Percentiles rank a stretch among this genome's conserved stretches.
Conservation (phyloP, 2,329 filamentous ascomycete species). For the Aspergillus tubingensis region DNA sequence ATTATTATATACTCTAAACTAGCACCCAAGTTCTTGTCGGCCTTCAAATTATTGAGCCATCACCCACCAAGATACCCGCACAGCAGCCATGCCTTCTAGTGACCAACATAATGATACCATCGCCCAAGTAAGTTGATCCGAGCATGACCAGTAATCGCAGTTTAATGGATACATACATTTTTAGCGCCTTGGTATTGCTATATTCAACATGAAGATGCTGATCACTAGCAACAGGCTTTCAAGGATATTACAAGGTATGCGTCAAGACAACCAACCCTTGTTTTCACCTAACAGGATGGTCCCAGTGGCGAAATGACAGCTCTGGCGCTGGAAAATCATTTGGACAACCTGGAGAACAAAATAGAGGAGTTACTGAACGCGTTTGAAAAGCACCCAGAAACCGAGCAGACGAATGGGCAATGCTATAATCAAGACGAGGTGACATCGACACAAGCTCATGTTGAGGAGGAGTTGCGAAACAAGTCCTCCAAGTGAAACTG, state of each 20-base stretch:
- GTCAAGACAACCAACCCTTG: no score
- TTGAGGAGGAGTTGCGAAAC: conserved; percentile 22
- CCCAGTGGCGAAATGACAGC: conserved; percentile 58
- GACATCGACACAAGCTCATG: background rate
- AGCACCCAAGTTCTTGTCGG: background rate
- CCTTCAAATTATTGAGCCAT: background rate
- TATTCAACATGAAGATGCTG: background rate
- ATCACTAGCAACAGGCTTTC: conserved; percentile 7
- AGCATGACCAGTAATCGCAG: background rate
- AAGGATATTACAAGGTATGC: conserved; percentile 16
- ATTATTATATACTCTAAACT: background rate
- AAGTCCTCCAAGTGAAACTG: conserved; percentile 60
- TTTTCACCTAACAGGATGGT: no score
- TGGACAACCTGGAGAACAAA: conserved; percentile 56
- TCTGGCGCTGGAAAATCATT: conserved; percentile 56
- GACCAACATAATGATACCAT: background rate
- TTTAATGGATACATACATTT: background rate
- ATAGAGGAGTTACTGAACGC: conserved; percentile 37
- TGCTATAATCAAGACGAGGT: background rate
- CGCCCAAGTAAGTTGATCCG: background rate
- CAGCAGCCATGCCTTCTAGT: background rate
- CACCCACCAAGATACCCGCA: background rate
- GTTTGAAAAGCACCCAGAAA: background rate
- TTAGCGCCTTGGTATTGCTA: no score
- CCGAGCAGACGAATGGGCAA: background rate